phyloP scores from a whole-genome alignment of 176 grass and related monocot species.

The Carex cristatella region DNA sequence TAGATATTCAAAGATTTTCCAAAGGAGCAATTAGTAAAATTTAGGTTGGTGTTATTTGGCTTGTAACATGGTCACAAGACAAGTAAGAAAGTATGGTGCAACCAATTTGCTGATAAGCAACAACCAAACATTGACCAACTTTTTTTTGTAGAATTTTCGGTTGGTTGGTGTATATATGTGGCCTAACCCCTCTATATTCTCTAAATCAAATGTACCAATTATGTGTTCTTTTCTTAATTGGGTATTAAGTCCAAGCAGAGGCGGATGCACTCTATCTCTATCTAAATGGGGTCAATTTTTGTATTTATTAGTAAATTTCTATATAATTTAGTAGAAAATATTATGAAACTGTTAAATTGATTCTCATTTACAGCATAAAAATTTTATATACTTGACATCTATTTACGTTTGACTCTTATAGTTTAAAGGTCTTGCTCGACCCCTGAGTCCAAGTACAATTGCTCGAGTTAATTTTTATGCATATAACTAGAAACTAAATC shows the following conservation, averaged over 20 bases:
- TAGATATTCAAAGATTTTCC: neutral
- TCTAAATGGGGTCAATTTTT: too few species aligned
- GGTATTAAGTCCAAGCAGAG: neutral
- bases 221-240: neutral
- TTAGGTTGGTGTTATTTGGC: constrained; percentile 17
- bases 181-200: neutral
- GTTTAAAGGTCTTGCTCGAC: too few species aligned
- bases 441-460: neutral
- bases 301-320: too few species aligned
- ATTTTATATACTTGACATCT: too few species aligned
- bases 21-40: neutral
- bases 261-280: too few species aligned
- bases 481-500: too few species aligned
- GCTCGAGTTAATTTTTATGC: neutral
- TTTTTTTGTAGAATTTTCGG: neutral
- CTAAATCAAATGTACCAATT: neutral
- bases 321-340: too few species aligned
- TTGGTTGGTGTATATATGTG: neutral
- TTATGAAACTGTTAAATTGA: too few species aligned
- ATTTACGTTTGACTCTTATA: too few species aligned
- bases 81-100: constrained; percentile 13
- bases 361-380: too few species aligned
- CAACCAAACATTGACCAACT: constrained; percentile 42
- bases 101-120: constrained; percentile 46
- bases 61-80: constrained; percentile 12